Base-by-base conservation (phyloP, 257 asterid species). In the Dorcoceras hygrometricum region DNA sequence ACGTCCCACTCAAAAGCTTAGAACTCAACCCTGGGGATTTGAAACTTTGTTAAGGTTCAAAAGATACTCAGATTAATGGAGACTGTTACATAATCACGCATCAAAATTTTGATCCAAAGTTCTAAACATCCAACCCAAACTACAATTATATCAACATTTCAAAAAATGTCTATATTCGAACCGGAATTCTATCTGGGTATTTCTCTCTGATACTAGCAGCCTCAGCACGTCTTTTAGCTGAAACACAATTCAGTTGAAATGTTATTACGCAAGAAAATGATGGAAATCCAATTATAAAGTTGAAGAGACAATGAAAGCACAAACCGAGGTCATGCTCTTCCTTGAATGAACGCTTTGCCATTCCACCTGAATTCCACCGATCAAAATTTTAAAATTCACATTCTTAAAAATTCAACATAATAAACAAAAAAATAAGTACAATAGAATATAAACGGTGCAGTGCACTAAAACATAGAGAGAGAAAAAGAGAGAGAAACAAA, bases 131-230 rank as follows among this genome's bases (percentile, higher is more conserved):
- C 39, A 9, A 54, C 29, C 25, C 26, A 18, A 68, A 23, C 23
- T 10, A 36, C 32, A 68, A 43, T 4, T 34, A 18, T 24, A 18
- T 24, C 9, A 0, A 3, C 61, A 36, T 27, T 64, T 51, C 29
- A 29, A 10, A 53, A 53, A 23, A 32, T 32, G 64, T 3, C 26
- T 16, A 6, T 19, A 69, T 65, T 63, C 84, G 81, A 78, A 87
- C 95, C 65, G 95, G 95, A 63, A 87, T 81, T 27, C 95, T 84
- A 73, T 87, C 95, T 1, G 91, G 77, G 28, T 87, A 87, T 72
- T 87, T 87, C 74, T 84, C 91, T 76, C 95, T 84, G 39, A 87
- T 87, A 71, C 91, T 75, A 51, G 86, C 83, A 81, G 95, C 82
- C 78, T 85, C 91, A 3, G 87, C 88, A 7, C 85, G 86, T 82